Base-by-base conservation (phyloP, 176 grass and related monocot species). In the Aechmea fasciata region DNA sequence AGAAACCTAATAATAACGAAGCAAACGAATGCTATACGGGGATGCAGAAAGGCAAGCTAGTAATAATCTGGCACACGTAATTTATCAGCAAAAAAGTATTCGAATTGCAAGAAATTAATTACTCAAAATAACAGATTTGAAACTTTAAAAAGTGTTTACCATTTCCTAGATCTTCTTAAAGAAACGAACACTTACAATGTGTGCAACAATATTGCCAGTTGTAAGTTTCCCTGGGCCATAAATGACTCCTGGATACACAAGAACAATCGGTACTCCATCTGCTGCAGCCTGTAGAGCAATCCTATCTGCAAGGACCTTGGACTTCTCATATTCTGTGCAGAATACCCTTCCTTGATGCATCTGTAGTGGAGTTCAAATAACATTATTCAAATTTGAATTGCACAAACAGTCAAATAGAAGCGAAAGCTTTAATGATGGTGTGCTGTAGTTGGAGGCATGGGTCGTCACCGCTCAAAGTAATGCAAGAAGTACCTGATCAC, bases 301-400 rank as follows among this genome's bases (percentile, higher is more conserved):
- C 52, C 14, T 72, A 79, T 97, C 89, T 50, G 89, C 89, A 77
- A 83, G 59, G 59, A 81, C 72, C 66, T 97, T 97, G 65, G 94
- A 97, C 77, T 90, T 97, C 73, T 97, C 94, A 75, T 97, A 90
- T 71, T 97, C 89, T 12, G 94, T 97, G 82, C 87, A 97, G 66
- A 93, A 92, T 72, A 72, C 25, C 64, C 93, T 92, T n/a, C 77
- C 82, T 61, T 75, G 74, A 78, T 97, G 86, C 66, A 87, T 70
- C 89, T 93, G 89, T 59, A 73, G 79, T 70, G 53, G 3, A 84
- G 33, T 3, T 74, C 12, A 53, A n/a, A 66, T n/a, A 69, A 13
- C 9, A 47, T 28, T 19, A 5, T 50, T 65, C 55, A 15, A 64
- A 48, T 50, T 52, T 51, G 63, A 11, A 51, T 17, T 51, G 18